Evolutionary conservation across 2,329 filamentous ascomycete genomes (phyloP), one percentile per base, ranked within the genome.

Genomic region (Xylariaceae sp.): DNA sequence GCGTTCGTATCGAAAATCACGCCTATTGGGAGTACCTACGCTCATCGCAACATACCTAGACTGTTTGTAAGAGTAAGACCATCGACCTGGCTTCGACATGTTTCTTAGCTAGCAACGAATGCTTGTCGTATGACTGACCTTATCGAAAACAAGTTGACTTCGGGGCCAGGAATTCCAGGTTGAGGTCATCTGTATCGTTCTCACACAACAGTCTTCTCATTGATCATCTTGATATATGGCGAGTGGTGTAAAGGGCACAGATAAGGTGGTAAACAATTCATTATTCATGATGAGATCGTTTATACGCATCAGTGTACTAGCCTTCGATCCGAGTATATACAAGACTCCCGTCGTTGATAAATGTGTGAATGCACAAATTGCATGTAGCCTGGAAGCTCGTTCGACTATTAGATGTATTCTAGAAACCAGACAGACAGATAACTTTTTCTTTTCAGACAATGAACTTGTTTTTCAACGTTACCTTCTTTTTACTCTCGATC

Each of bases 271-370:
- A 54, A 4, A 47, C 35, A 30, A 44, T 52, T 61, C 58, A 61
- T 63, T 51, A 56, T 30, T 61, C 61, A 18, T 62, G 15, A 58
- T 42, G 51, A 53, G 23, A 15, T 59, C 37, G 50, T 59, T 17
- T 13, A 53, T 57, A 58, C 23, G 13, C 50, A 58, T 50, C 34
- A 47, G 35, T 23, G 51, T 47, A 23, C 45, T 9, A 6, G 34
- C 35, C 44, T 56, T 47, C 49, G 37, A 18, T 37, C 50, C 11
- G 17, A 7, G 44, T n/a, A 48, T 51, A 11, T 37, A 34, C n/a
- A 18, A 53, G 55, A 45, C 39, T 49, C 44, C 17, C 48, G n/a
- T 37, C 35, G 15, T 34, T 4, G 30, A 50, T 8, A 51, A 18
- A 30, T 30, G 23, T 7, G 23, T 50, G 44, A 23, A 51, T 5